A percentile compares a stretch with the other conserved stretches of the same genome.
Conservation (phyloP, 2,329 filamentous ascomycete species). For the Hypocrella siamensis region DNA sequence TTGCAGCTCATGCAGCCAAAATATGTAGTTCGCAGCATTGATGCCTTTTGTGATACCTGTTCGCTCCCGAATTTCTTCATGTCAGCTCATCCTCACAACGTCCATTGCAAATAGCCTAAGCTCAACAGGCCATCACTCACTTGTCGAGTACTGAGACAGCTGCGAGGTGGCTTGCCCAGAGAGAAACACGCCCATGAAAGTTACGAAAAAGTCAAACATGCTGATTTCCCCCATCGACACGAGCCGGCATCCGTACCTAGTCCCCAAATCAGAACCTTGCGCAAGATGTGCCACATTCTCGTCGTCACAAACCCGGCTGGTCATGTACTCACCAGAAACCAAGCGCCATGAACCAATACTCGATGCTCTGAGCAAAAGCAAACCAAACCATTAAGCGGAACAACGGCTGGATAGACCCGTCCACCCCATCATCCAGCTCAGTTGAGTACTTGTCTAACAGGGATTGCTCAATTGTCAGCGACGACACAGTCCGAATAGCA, state of each 20-base stretch:
- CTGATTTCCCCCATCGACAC: slow-evolving; percentile 24
- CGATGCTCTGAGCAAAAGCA: slow-evolving; percentile 19
- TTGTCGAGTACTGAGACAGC: slow-evolving; percentile 32
- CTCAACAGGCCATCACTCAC: too few species aligned
- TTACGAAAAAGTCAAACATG: slow-evolving; percentile 26
- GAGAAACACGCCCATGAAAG: neutral
- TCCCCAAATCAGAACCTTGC: slow-evolving; percentile 3
- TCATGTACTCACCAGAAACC: slow-evolving; percentile 21
- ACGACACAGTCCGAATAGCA: slow-evolving; percentile 24
- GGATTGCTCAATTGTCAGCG: slow-evolving; percentile 22
- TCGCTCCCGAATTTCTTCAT: neutral
- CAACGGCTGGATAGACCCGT: slow-evolving; percentile 14
- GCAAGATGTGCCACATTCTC: too few species aligned
- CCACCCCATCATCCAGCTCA: slow-evolving; percentile 15
- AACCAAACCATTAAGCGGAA: slow-evolving; percentile 19
- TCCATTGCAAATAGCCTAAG: too few species aligned
- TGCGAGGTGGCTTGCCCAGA: neutral
- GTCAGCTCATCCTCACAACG: too few species aligned
- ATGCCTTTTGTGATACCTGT: slow-evolving; percentile 30
- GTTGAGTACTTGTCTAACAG: slow-evolving; percentile 14
- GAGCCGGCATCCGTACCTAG: neutral
- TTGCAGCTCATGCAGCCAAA: slow-evolving; percentile 22
- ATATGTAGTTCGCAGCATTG: slow-evolving; percentile 32
- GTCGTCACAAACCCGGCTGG: neutral
- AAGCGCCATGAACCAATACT: slow-evolving; percentile 22